Percentiles rank a stretch among this genome's conserved stretches.
Conservation (phyloP, 2,329 filamentous ascomycete species). For the Fusarium aywerte region DNA sequence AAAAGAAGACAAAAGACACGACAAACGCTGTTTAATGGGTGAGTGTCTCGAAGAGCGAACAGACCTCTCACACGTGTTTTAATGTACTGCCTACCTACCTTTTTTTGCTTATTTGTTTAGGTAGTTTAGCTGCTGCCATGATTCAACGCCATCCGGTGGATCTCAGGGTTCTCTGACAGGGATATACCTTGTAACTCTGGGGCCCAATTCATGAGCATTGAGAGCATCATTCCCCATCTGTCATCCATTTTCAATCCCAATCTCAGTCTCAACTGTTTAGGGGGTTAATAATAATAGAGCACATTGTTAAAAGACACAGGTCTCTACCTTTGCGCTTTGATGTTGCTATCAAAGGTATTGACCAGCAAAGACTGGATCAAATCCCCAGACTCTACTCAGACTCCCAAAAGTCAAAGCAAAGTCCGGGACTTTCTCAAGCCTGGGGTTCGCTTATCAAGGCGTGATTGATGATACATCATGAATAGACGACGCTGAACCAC, state of each 20-base stretch:
- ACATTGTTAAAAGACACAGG: not conserved
- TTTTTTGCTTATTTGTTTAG: not conserved
- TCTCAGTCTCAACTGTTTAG: conserved; percentile 10
- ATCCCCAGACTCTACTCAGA: not conserved
- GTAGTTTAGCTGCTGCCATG: conserved; percentile 1
- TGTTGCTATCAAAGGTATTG: not conserved
- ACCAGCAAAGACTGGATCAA: not conserved
- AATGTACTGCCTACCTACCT: not conserved
- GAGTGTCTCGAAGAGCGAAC: not conserved
- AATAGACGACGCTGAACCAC: conserved; percentile 3
- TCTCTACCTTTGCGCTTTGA: not conserved
- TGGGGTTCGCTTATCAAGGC: not conserved
- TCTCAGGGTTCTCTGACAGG: conserved; percentile 25
- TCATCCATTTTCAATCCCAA: conserved; percentile 30
- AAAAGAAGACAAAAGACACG: not conserved
- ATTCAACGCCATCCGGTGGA: conserved; percentile 13
- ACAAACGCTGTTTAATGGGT: not conserved
- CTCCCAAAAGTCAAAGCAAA: not conserved
- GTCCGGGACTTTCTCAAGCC: not conserved
- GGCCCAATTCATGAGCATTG: conserved; percentile 12
- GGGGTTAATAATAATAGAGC: not conserved
- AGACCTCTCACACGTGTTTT: conserved; percentile 18
- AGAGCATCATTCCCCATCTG: conserved; percentile 6
- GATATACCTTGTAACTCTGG: conserved; percentile 12
- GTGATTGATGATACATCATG: not conserved